Evolutionary conservation across 331 rosid genomes (phyloP), one percentile per base, ranked within the genome.

Genomic region (Quercus lobata): DNA sequence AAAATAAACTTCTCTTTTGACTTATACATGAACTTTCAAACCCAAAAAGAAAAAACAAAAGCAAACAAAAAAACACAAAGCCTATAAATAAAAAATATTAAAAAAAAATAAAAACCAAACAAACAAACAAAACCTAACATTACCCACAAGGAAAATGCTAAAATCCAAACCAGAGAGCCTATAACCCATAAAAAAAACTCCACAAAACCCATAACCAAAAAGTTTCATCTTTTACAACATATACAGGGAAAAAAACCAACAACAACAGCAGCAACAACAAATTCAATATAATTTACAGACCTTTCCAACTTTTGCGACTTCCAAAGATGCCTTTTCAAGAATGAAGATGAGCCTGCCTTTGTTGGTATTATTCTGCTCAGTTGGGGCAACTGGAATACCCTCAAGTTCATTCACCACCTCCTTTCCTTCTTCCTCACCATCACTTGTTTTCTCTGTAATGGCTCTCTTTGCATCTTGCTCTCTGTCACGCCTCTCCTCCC

Each of bases 261-360:
- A 24, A 62, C 8, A 52, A n/a, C 6, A 16, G 7, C 0, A 24
- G 55, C 8, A 52, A 34, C 6, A 16, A 12, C 0, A 24, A 55
- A 21, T 21, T 3, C 9, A 57, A 10, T 4, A 56, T 1, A 19
- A 27, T 22, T 63, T 35, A 4, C 21, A 14, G 76, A 94, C 98
- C 96, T 92, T 94, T 75, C 98, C 98, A 34, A 92, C 97, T 86
- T 92, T 92, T 72, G 89, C 97, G 34, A 89, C 91, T 85, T 94
- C 94, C 83, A 91, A 68, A 75, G 89, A 89, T 88, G 98, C 97
- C 82, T 73, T 92, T 86, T 94, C 97, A 12, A 94, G 97, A 71
- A 94, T 75, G 71, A 91, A 94, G 24, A 88, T 82, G n/a, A 87
- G 90, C 57, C 87, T 88, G 19, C 90, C 85, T n/a, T 57, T 84